Base-by-base conservation (phyloP, 768 basidiomycete genomes). In the Termitomyces sp. region DNA sequence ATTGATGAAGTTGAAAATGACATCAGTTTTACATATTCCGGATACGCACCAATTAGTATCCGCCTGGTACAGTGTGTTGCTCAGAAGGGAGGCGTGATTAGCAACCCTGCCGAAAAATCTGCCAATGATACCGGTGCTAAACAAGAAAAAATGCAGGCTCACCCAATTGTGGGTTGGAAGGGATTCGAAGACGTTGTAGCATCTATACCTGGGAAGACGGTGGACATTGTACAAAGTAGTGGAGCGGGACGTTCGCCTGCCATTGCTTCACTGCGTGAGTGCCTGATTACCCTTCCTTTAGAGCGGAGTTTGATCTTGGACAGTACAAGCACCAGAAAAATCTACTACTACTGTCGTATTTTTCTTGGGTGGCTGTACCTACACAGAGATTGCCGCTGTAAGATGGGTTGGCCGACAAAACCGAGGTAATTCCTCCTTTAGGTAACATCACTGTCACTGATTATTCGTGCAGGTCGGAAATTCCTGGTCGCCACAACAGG, bases 291-390 rank as follows among this genome's bases (percentile, higher is more conserved):
- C 12, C 18, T 20, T 24, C 18, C 9, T 45, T n/a, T 14, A 14
- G 20, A 45, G 30, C 7, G 16, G 33, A 54, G 8, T 3, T 40
- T 18, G 3, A 46, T 16, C 14, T 53, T 51, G 46, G 18, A 18
- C 61, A 84, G 82, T 78, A 54, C 73, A 73, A 58, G 70, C 79
- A 1, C 77, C 76, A 51, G 89, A 87, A 60, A 80, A 82, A 64
- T 74, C 81, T 2, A 90, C 85, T 8, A 96, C 88, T 6, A 96
- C 94, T 2, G 82, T 96, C 18, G 90, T 99, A 10, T 97, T 98
- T 74, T 98, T 98, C 82, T 73, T 98, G 33, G 97, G 97, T 28
- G 97, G 96, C 4, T 94, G 94, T 70, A 99, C 97, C 13, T 97
- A 92, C 65, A 96, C 96, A 9, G 97, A 98, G 75, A 94, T 98